A percentile compares a stretch with the other conserved stretches of the same genome.
Evolutionary conservation across 2,329 filamentous ascomycete genomes (phyloP).

Genomic region (Grosmannia huntii): DNA sequence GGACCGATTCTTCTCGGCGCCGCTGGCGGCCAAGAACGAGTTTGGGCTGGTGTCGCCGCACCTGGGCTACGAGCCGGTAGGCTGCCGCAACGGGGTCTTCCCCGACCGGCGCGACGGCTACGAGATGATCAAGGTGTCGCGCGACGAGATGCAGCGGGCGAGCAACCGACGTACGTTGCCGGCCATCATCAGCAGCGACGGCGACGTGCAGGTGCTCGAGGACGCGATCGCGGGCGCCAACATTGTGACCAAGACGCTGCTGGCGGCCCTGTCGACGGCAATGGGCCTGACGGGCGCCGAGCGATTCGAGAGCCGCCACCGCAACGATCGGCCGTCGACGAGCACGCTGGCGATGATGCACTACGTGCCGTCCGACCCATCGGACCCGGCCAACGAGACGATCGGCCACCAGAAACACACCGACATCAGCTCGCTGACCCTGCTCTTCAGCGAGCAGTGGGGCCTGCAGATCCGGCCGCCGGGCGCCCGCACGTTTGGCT

Average conservation of each 20-base stretch:
- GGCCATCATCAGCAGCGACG: constrained; percentile 32
- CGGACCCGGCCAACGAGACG: constrained; percentile 20
- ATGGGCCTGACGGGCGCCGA: constrained; percentile 30
- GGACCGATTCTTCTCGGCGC: constrained; percentile 40
- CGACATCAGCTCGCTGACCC: constrained; percentile 31
- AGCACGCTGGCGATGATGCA: constrained; percentile 42
- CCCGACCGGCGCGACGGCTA: constrained; percentile 37
- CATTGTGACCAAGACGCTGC: constrained; percentile 35
- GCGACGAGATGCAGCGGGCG: constrained; percentile 32
- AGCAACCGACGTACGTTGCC: constrained; percentile 31
- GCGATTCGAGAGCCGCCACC: constrained; percentile 38
- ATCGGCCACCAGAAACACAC: constrained; percentile 32
- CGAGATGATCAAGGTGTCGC: constrained; percentile 34
- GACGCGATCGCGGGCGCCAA: constrained; percentile 36
- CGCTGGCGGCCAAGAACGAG: constrained; percentile 42
- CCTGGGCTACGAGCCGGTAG: constrained; percentile 38
- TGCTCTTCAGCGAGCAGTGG: constrained; percentile 43
- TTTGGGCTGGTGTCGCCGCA: constrained; percentile 40
- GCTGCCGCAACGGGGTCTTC: constrained; percentile 33
- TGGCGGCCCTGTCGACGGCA: constrained; percentile 35
- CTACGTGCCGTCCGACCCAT: constrained; percentile 33
- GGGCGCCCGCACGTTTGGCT: constrained; percentile 31
- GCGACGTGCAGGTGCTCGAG: constrained; percentile 33
- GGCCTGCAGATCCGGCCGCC: constrained; percentile 40
- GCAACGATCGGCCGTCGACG: constrained; percentile 35